phyloP scores from a whole-genome alignment of 306 rosid species.

The Luffa acutangula region DNA sequence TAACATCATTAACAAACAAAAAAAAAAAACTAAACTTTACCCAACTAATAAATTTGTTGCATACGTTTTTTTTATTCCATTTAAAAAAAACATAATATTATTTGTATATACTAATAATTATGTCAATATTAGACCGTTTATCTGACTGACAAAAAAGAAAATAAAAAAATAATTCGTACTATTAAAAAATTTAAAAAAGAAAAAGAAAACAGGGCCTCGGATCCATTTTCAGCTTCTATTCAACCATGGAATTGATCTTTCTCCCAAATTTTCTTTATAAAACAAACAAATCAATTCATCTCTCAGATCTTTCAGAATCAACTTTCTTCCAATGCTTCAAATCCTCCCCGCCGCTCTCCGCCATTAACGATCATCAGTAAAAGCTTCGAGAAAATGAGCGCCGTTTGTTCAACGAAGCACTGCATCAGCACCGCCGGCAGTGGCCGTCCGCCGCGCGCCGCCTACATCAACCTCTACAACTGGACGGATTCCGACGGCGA shows the following conservation, averaged over 20 bases:
- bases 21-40: too few relatives aligned
- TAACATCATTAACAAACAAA: too few relatives aligned
- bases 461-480: conserved; percentile 64
- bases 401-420: conserved; percentile 58
- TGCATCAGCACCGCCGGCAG: conserved; percentile 57
- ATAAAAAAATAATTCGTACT: not conserved
- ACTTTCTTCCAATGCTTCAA: not conserved
- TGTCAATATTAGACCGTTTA: not conserved
- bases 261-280: not conserved
- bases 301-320: not conserved
- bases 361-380: not conserved
- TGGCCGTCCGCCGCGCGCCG: conserved; percentile 58
- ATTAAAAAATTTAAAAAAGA: not conserved
- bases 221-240: not conserved
- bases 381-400: conserved; percentile 26
- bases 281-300: not conserved
- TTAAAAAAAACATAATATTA: too few relatives aligned
- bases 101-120: not conserved
- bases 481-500: conserved; percentile 89
- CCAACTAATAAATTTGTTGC: too few relatives aligned
- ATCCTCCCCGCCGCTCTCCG: not conserved
- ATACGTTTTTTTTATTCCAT: too few relatives aligned
- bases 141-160: not conserved
- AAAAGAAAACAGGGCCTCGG: not conserved
- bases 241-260: not conserved